Conservation (phyloP, 164 flowering plant species). For the Stephania cephalantha region DNA sequence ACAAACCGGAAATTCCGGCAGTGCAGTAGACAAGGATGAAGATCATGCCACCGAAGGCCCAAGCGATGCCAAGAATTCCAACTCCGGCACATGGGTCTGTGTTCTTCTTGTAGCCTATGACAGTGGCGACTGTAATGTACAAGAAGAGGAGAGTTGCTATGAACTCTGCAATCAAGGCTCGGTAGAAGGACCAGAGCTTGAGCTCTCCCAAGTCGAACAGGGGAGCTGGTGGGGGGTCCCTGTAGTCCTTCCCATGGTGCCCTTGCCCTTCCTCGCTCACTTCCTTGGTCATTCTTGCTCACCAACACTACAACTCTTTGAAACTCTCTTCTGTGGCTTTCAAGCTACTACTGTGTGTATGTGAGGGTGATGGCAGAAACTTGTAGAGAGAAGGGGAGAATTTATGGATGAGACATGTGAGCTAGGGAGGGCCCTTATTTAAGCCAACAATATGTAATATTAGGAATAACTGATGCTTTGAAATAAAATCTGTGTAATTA, state of each 20-base stretch:
- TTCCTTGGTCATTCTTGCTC: constrained; percentile 34
- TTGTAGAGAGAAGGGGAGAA: not conserved
- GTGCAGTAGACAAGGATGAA: constrained; percentile 44
- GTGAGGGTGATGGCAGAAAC: not conserved
- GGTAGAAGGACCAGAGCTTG: constrained; percentile 36
- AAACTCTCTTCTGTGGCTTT: not conserved
- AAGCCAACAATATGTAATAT: not conserved
- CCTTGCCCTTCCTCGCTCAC: constrained; percentile 24
- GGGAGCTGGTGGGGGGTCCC: constrained; percentile 43
- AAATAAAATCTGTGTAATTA: no score
- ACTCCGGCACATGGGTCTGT: constrained; percentile 24
- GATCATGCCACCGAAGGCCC: constrained; percentile 47
- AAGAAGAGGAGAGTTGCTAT: constrained; percentile 34
- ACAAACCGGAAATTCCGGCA: constrained; percentile 39
- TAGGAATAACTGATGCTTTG: no score
- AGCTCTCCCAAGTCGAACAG: constrained; percentile 34
- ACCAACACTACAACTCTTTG: no score
- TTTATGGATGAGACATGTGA: constrained; percentile 19
- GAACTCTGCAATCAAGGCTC: constrained; percentile 36
- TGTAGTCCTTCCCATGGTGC: constrained; percentile 32
- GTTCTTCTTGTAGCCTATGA: constrained; percentile 30
- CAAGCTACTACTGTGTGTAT: not conserved
- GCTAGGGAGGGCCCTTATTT: not conserved
- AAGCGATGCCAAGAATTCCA: constrained; percentile 38
- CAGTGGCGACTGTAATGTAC: constrained; percentile 33